Evolutionary conservation across 805 yeast species (phyloP).

Genomic region (Lipomyces japonicus): DNA sequence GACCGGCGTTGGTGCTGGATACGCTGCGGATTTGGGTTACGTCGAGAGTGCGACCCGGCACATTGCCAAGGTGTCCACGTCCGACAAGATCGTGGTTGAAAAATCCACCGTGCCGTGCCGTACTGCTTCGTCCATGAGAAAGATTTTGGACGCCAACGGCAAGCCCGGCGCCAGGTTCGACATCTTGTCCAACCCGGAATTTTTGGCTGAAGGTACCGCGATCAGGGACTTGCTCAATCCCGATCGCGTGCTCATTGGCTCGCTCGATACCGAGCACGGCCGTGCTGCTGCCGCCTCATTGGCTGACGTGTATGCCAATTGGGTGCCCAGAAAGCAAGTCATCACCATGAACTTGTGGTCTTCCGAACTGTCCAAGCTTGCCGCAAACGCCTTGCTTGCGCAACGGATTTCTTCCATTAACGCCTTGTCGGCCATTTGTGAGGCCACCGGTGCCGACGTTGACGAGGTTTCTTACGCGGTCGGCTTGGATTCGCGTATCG

Average conservation of each 20-base stretch:
- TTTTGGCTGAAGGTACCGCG: constrained; percentile 36
- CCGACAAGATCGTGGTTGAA: constrained; percentile 36
- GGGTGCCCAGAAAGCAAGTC: constrained; percentile 34
- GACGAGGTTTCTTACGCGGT: constrained; percentile 36
- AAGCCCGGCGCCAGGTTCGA: constrained; percentile 35
- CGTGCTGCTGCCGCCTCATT: constrained; percentile 34
- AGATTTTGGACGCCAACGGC: constrained; percentile 34
- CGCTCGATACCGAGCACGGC: constrained; percentile 32
- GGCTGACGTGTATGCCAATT: constrained; percentile 34
- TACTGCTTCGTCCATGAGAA: constrained; percentile 34
- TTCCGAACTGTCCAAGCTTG: constrained; percentile 36
- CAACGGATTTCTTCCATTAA: constrained; percentile 37
- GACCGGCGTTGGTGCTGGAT: constrained; percentile 34
- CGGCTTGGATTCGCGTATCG: constrained; percentile 35
- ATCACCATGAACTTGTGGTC: constrained; percentile 36
- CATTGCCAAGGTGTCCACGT: constrained; percentile 33
- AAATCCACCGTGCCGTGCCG: constrained; percentile 37
- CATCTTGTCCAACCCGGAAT: constrained; percentile 36
- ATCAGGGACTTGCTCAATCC: constrained; percentile 32
- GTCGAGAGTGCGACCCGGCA: constrained; percentile 36
- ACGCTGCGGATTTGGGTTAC: constrained; percentile 35
- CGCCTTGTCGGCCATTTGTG: constrained; percentile 36
- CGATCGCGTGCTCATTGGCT: constrained; percentile 35
- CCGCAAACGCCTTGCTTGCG: constrained; percentile 36
- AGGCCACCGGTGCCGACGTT: constrained; percentile 36